Base-by-base conservation (phyloP, 805 yeast species). In the Lipomyces spencermartinsiae region DNA sequence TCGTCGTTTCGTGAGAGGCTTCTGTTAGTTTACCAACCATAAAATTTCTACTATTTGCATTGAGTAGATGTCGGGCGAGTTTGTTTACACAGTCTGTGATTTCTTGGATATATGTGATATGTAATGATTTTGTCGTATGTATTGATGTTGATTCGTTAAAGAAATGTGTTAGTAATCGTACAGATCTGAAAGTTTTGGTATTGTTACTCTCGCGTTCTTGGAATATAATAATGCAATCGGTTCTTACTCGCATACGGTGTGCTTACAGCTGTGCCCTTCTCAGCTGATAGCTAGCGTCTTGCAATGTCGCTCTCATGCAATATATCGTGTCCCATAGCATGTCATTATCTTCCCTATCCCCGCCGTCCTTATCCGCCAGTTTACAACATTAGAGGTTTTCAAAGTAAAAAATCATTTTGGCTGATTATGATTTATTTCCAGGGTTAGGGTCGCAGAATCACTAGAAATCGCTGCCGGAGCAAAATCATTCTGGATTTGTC, bases 1-100 rank as follows among this genome's bases (percentile, higher is more conserved):
- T 59, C 9, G 57, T 59, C 4, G 62, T 59, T 7, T 59, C 62
- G 46, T 59, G 29, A 59, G 39, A 33, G 9, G 2, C 29, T 31
- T 10, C 14, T n/a, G 34, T 56, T 16, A 9, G 39, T 14, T 43
- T n/a, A 43, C 7, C 3, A 16, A 22, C n/a, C 10, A 4, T 43
- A n/a, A 43, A 43, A 4, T 37, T 37, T 1, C 8, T 16, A 12
- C 22, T 43, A 1, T n/a, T 43, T 43, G 49, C 49, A 43, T 43
- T 19, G 9, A 9, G 10, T 43, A 43, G 22, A 43, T 43, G 49
- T 16, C 9, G 19, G 49, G 49, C 16, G 22, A 43, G 49, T n/a
- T 16, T 43, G 49, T n/a, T 43, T n/a, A 43, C 49, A 43, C n/a
- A 43, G 25, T 19, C 1, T n/a, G 7, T n/a, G 16, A 12, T 43